phyloP scores from a whole-genome alignment of 2,329 filamentous ascomycete genomes.

The Xylariaceae sp. region DNA sequence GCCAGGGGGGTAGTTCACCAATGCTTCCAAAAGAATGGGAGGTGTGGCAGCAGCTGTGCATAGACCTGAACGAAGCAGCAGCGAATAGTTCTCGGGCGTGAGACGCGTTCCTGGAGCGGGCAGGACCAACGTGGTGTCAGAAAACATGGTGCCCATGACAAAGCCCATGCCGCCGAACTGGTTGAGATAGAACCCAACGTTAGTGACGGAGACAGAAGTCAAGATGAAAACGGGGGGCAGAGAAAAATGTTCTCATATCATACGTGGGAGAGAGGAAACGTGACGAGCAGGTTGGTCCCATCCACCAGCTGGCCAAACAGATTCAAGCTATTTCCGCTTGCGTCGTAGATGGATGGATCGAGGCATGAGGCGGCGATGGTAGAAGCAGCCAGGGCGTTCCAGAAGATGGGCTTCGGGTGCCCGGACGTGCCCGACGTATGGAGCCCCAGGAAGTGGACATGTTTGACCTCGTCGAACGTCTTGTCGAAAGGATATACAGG shows the following conservation, averaged over 20 bases:
- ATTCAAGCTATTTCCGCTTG: neutral
- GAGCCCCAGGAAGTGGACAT: constrained; percentile 1
- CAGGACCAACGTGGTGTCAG: constrained; percentile 10
- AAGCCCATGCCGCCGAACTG: constrained; percentile 13
- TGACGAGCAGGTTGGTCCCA: constrained; percentile 1
- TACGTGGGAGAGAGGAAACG: constrained; percentile 15
- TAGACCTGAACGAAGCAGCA: constrained; percentile 6
- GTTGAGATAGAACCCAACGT: no score
- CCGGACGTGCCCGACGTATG: constrained; percentile 16
- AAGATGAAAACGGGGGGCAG: neutral
- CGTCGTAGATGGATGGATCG: neutral
- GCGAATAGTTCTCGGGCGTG: constrained; percentile 14
- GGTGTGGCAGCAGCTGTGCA: constrained; percentile 11
- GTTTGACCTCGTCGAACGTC: constrained; percentile 1
- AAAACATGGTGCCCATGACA: constrained; percentile 3
- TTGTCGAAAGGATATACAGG: constrained; percentile 2
- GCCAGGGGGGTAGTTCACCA: constrained; percentile 13
- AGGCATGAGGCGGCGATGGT: constrained; percentile 2
- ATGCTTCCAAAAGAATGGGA: constrained; percentile 17
- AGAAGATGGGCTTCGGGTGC: constrained; percentile 22
- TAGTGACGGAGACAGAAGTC: no score
- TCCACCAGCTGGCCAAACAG: constrained; percentile 1
- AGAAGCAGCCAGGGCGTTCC: constrained; percentile 12
- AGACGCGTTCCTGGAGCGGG: constrained; percentile 12
- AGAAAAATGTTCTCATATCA: neutral